Evolutionary conservation across 2,329 filamentous ascomycete genomes (phyloP).

Genomic region (Aspergillus sp.): DNA sequence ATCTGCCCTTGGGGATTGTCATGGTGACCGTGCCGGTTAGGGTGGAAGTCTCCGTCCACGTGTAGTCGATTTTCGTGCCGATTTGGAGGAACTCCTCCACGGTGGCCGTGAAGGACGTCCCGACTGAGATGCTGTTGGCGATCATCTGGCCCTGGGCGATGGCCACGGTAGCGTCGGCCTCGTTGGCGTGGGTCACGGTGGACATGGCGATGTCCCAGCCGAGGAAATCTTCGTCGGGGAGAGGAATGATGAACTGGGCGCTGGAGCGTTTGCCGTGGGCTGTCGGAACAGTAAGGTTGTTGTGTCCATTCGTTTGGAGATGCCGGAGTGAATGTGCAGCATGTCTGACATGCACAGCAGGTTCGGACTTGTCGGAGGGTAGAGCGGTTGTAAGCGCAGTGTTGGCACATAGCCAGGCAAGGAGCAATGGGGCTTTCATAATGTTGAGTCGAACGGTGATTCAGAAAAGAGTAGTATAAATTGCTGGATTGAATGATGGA

Average conservation of each 20-base stretch:
- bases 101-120: slow-evolving; percentile 4
- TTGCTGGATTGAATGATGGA: background rate
- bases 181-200: slow-evolving; percentile 15
- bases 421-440: slow-evolving; percentile 4
- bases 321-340: too few species aligned
- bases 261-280: slow-evolving; percentile 5
- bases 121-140: slow-evolving; percentile 15
- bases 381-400: slow-evolving; percentile 1
- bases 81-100: slow-evolving; percentile 11
- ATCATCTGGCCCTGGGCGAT: slow-evolving; percentile 12
- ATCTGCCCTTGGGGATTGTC: slow-evolving; percentile 17
- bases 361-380: background rate
- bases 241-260: slow-evolving; percentile 14
- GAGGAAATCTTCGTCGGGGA: slow-evolving; percentile 16
- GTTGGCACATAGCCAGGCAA: background rate
- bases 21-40: slow-evolving; percentile 18
- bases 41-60: slow-evolving; percentile 8
- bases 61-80: slow-evolving; percentile 6
- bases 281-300: too few species aligned
- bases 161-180: slow-evolving; percentile 13
- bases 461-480: too few species aligned
- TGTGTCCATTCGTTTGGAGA: too few species aligned
- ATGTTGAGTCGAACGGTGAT: background rate
- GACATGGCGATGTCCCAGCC: slow-evolving; percentile 20
- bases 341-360: too few species aligned